Evolutionary conservation across 2,329 filamentous ascomycete species (phyloP).

Genomic region (Diaporthe aspalathi): DNA sequence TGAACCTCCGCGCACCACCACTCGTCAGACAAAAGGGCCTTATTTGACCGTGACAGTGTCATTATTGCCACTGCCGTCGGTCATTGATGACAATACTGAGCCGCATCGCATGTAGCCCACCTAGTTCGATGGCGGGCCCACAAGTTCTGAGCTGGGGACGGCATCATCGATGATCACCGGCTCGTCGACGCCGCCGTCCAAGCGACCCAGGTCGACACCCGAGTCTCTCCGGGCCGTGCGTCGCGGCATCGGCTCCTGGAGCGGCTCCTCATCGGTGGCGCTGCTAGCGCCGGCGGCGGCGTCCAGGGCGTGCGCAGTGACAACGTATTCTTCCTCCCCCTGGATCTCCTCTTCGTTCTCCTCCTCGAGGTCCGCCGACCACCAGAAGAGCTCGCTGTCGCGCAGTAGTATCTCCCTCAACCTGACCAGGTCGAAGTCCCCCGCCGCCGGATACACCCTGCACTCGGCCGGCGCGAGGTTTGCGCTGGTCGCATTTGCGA

Average conservation of each 20-base stretch:
- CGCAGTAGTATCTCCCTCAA: conserved; percentile 23
- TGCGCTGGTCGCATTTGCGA: not conserved
- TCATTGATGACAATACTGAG: not conserved
- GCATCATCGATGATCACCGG: not conserved
- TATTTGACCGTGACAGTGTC: not conserved
- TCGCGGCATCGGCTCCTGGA: not conserved
- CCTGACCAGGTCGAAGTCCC: conserved; percentile 11
- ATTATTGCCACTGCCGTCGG: not conserved
- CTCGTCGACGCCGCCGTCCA: conserved; percentile 1
- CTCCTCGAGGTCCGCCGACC: conserved; percentile 4
- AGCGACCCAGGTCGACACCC: conserved; percentile 5
- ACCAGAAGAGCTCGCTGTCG: conserved; percentile 31
- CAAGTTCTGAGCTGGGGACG: not conserved
- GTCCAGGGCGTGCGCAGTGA: not conserved
- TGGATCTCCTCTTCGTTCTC: not conserved
- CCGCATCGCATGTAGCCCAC: not conserved
- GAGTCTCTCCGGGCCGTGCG: not conserved
- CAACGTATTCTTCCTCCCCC: not conserved
- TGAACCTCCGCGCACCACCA: too few species aligned
- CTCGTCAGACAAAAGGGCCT: not conserved
- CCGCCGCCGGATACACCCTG: conserved; percentile 32
- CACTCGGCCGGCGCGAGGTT: conserved; percentile 28
- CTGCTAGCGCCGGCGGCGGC: too few species aligned
- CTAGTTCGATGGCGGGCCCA: not conserved
- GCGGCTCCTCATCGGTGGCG: not conserved